phyloP scores from a whole-genome alignment of 345 rosid genomes.

The Gossypium sturtianum region DNA sequence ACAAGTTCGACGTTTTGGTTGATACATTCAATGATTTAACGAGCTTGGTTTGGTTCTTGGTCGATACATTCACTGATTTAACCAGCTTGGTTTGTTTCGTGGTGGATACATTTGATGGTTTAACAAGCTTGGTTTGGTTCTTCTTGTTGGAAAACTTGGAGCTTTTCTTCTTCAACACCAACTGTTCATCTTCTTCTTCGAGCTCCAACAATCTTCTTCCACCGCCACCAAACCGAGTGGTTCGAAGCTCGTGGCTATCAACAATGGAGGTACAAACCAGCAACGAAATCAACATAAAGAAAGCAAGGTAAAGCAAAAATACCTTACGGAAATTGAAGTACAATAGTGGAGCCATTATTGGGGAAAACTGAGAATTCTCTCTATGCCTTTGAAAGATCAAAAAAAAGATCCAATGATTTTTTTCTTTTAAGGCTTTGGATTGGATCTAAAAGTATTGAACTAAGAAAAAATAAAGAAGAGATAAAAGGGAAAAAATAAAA shows the following conservation, averaged over 20 bases:
- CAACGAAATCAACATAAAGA: conserved; percentile 32
- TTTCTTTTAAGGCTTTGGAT: conserved; percentile 19
- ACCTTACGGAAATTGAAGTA: conserved; percentile 46
- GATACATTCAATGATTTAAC: conserved; percentile 24
- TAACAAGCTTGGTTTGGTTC: conserved; percentile 51
- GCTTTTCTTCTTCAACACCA: conserved; percentile 39
- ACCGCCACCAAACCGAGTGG: conserved; percentile 22
- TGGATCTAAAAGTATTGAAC: conserved; percentile 19
- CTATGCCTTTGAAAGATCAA: background rate
- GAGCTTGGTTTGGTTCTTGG: conserved; percentile 49
- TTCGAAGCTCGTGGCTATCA: conserved; percentile 22
- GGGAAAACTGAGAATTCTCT: background rate
- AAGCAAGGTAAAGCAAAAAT: conserved; percentile 31
- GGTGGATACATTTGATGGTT: conserved; percentile 21
- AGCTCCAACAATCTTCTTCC: conserved; percentile 34
- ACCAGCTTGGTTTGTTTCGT: conserved; percentile 48
- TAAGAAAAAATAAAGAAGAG: background rate
- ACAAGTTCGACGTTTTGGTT: conserved; percentile 26
- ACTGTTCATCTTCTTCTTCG: conserved; percentile 28
- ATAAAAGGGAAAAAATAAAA: background rate
- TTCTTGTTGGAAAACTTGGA: conserved; percentile 31
- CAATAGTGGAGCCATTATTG: conserved; percentile 38
- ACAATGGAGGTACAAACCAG: conserved; percentile 33
- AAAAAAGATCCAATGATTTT: conserved; percentile 15
- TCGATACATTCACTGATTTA: conserved; percentile 23